These are phyloP conservation scores for Aspergillus haitiensis DNA, from an alignment of 495 filamentous ascomycete species.

Conservation along the genomic window DNA sequence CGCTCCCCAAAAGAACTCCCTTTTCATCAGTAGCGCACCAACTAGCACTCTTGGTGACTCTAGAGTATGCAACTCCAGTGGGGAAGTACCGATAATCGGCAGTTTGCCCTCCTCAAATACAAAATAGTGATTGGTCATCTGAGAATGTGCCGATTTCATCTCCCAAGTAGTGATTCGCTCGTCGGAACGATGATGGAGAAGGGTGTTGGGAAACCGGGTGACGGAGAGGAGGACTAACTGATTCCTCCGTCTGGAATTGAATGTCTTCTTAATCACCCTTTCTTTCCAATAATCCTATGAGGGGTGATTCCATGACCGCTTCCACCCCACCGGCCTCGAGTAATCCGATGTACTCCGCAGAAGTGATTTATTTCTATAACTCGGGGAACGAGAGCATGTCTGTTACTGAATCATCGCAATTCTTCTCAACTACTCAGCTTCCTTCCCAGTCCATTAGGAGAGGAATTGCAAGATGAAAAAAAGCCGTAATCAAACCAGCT, in stretches of 20 bases:
- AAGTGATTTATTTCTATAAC: no score
- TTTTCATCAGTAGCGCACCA: no score
- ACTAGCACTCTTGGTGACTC: background rate
- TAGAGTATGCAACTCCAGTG: background rate
- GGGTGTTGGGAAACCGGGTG: background rate
- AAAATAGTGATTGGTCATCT: background rate
- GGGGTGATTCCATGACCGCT: background rate
- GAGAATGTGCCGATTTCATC: background rate
- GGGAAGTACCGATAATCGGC: constrained; percentile 21
- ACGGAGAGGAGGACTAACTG: background rate
- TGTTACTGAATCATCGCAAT: no score
- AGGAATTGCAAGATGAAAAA: no score
- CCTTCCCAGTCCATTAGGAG: no score
- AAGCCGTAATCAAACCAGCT: no score
- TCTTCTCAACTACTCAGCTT: no score
- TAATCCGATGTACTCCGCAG: background rate
- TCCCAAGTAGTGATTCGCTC: background rate
- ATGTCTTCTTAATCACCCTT: no score
- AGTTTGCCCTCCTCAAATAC: background rate
- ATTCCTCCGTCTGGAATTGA: background rate
- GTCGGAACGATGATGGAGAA: background rate
- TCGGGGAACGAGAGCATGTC: no score
- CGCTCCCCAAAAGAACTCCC: no score
- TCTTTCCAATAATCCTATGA: background rate
- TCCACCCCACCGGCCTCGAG: background rate